Percentiles rank a stretch among this genome's conserved stretches.
These are phyloP conservation scores for Erodium trifolium DNA, from an alignment of 441 rosid genomes.

Conservation along the genomic window DNA sequence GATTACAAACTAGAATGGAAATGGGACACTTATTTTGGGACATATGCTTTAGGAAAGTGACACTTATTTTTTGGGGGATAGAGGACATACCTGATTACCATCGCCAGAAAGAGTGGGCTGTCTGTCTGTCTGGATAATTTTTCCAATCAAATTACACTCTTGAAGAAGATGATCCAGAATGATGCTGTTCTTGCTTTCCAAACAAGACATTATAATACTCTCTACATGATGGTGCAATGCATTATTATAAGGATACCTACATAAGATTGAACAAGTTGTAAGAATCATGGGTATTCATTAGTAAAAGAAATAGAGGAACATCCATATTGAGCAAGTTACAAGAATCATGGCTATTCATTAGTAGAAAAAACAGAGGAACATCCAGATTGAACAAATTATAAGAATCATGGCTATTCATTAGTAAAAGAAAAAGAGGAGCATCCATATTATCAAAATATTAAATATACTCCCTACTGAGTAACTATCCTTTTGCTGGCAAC, in stretches of 20 bases:
- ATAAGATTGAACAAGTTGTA: slow-evolving; percentile 3
- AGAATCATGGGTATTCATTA: too few species aligned
- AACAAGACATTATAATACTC: slow-evolving; percentile 69
- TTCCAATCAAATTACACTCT: slow-evolving; percentile 77
- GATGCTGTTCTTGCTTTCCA: slow-evolving; percentile 60
- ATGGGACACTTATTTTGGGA: not conserved
- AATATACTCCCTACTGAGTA: not conserved
- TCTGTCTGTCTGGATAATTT: slow-evolving; percentile 62
- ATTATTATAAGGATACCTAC: slow-evolving; percentile 91
- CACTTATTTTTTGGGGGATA: not conserved
- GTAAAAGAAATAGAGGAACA: too few species aligned
- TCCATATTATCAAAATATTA: not conserved
- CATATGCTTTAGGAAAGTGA: too few species aligned
- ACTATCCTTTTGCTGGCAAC: not conserved
- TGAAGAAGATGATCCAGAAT: slow-evolving; percentile 69
- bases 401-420: not conserved
- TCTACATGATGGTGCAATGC: slow-evolving; percentile 94
- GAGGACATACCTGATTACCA: slow-evolving; percentile 25
- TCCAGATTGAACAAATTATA: too few species aligned
- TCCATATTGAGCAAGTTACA: too few species aligned
- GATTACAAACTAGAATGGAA: too few species aligned
- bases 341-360: too few species aligned
- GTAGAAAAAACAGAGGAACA: too few species aligned
- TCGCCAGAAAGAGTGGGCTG: slow-evolving; percentile 50
- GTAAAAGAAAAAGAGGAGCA: not conserved